phyloP scores from a whole-genome alignment of 2,329 filamentous ascomycete species.

The Fusarium lateritium region DNA sequence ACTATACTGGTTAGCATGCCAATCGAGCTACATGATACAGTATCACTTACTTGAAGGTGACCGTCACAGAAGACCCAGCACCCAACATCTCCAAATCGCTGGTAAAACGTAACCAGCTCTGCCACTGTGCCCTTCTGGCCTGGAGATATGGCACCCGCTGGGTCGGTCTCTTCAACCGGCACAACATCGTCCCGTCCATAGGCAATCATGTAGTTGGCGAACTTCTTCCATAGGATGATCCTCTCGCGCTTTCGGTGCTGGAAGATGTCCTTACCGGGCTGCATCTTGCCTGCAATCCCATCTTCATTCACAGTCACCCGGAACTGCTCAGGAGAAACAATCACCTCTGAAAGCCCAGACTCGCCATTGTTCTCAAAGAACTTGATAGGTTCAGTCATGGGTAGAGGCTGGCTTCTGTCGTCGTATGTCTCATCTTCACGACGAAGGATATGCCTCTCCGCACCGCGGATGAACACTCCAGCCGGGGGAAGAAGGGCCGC shows the following conservation, averaged over 20 bases:
- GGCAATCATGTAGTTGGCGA: conserved; percentile 81
- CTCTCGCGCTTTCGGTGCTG: conserved; percentile 77
- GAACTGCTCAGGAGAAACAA: conserved; percentile 75
- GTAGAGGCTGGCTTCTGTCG: conserved; percentile 73
- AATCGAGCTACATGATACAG: neutral
- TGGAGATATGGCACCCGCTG: conserved; percentile 58
- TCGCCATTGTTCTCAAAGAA: conserved; percentile 82
- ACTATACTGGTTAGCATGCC: conserved; percentile 62
- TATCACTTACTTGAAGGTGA: conserved; percentile 74
- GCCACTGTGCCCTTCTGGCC: conserved; percentile 57
- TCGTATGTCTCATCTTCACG: conserved; percentile 68
- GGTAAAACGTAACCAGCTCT: conserved; percentile 83
- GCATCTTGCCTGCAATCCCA: conserved; percentile 72
- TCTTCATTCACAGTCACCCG: conserved; percentile 69
- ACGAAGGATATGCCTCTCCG: conserved; percentile 78
- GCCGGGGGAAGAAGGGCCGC: conserved; percentile 74
- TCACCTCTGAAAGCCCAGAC: conserved; percentile 73
- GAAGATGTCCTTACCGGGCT: conserved; percentile 74
- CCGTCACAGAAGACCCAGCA: conserved; percentile 88
- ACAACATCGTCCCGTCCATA: conserved; percentile 80
- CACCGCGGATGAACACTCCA: conserved; percentile 79
- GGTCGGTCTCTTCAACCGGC: conserved; percentile 62
- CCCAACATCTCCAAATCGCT: conserved; percentile 84
- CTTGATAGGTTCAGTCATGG: conserved; percentile 74
- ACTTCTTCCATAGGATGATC: conserved; percentile 79